phyloP scores from a whole-genome alignment of 169 alveolate species.

The Eimeria sp. region DNA sequence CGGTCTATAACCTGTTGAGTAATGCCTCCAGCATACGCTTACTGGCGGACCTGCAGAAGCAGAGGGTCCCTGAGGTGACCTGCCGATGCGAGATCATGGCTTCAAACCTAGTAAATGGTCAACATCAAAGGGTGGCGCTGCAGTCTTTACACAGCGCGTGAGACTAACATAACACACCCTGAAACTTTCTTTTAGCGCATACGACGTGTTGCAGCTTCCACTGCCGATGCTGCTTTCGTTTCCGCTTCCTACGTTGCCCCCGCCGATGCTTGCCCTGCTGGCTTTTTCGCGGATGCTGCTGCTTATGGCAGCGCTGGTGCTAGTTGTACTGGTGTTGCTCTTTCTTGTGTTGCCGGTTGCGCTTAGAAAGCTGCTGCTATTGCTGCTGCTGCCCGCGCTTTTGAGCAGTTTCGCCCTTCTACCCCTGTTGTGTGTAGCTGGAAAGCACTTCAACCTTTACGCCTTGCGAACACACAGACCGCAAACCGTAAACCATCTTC shows the following conservation, averaged over 20 bases:
- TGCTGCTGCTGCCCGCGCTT: background rate
- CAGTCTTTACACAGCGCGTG: constrained; percentile 13
- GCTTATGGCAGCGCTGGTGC: background rate
- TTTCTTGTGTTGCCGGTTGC: background rate
- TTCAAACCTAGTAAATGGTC: constrained; percentile 28
- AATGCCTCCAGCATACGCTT: no score
- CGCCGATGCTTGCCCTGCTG: background rate
- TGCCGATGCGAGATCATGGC: background rate
- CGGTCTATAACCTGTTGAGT: no score
- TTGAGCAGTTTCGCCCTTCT: background rate
- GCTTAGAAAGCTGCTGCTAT: background rate
- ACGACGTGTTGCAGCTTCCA: background rate
- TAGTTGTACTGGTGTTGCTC: background rate
- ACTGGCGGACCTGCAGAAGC: no score
- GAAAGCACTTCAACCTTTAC: background rate
- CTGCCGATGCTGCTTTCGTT: background rate
- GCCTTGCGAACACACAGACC: background rate
- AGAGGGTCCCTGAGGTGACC: background rate
- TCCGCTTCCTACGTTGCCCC: background rate
- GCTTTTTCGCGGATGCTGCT: background rate
- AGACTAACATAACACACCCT: background rate
- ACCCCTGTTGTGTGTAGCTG: background rate
- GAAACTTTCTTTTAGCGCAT: background rate
- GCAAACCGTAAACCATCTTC: background rate
- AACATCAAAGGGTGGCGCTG: constrained; percentile 25